Evolutionary conservation across 2,329 filamentous ascomycete genomes (phyloP), one percentile per base, ranked within the genome.

Genomic region (Diaporthe batatas): DNA sequence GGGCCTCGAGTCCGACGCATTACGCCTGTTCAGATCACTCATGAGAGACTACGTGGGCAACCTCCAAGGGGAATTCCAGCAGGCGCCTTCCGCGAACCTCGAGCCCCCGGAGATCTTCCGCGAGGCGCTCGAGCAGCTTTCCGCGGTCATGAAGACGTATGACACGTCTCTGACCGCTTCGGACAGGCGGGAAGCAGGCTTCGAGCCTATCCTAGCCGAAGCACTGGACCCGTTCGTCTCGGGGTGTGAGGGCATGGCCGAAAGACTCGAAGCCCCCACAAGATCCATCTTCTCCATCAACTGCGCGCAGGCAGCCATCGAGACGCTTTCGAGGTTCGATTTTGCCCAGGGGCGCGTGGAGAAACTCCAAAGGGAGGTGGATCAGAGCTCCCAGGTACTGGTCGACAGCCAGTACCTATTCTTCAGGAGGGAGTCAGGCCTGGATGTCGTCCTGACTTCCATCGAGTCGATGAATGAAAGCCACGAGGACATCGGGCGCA

Each of bases 171-270:
- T 96, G 32, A 89, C 91, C 2, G 83, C 88, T 3, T 82, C 85
- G 1, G 83, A 87, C 11, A 86, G 90, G 73, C 86, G 88, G 67
- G 91, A 92, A 75, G 87, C 89, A 51, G 91, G 91, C 49, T 97
- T 98, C 78, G 88, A 93, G 59, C 88, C 91, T 7, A 91, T 98
- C 25, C 85, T 98, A 23, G 86, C 87, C 53, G 93, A 96, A 78
- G 92, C 94, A 0, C 90, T 98, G 47, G 94, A 98, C 76, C 96
- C 96, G 0, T 98, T 96, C 82, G 84, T 98, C 57, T 86, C 89
- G 18, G 91, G 90, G n/a, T 94, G 93, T 79, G 88, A 92, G 73
- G 91, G 90, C 71, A 89, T 96, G 78, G 88, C 92, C 16, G 88
- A 86, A 73, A 84, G 85, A 23, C 84, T 96, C 57, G 82, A 86